phyloP scores from a whole-genome alignment of 1,284 basidiomycete genomes.

The Coriolopsis trogii region DNA sequence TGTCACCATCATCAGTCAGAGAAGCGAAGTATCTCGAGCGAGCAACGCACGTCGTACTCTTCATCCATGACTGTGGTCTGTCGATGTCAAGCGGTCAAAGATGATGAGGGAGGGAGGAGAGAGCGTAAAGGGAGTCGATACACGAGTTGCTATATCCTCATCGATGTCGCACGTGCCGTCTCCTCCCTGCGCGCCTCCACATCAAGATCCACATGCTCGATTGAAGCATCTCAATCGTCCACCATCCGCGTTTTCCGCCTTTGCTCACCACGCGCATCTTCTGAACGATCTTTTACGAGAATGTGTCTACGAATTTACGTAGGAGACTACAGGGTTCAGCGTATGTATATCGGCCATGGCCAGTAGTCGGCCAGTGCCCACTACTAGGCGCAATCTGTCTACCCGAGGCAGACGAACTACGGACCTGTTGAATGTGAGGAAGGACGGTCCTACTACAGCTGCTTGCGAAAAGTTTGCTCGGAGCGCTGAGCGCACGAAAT shows the following conservation, averaged over 20 bases:
- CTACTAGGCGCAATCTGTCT: too few species aligned
- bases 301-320: too few species aligned
- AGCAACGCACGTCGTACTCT: slow-evolving; percentile 74
- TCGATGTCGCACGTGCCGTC: slow-evolving; percentile 27
- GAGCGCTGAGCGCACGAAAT: too few species aligned
- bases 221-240: background rate
- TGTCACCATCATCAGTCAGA: slow-evolving; percentile 6
- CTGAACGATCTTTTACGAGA: too few species aligned
- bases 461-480: too few species aligned
- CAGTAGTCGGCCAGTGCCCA: too few species aligned
- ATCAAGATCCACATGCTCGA: slow-evolving; percentile 21
- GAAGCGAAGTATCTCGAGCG: background rate
- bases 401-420: too few species aligned
- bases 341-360: too few species aligned
- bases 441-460: too few species aligned
- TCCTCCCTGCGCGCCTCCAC: slow-evolving; percentile 14
- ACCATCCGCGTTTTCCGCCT: background rate
- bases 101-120: slow-evolving; percentile 13
- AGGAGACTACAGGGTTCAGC: too few species aligned
- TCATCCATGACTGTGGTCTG: slow-evolving; percentile 71
- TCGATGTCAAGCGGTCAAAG: background rate
- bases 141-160: slow-evolving; percentile 22
- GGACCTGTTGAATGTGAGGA: too few species aligned
- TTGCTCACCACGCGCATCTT: too few species aligned
- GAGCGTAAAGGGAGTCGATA: slow-evolving; percentile 8